These are phyloP conservation scores for Zasmidium angulare DNA, from an alignment of 2,329 filamentous ascomycete genomes.

Conservation along the genomic window DNA sequence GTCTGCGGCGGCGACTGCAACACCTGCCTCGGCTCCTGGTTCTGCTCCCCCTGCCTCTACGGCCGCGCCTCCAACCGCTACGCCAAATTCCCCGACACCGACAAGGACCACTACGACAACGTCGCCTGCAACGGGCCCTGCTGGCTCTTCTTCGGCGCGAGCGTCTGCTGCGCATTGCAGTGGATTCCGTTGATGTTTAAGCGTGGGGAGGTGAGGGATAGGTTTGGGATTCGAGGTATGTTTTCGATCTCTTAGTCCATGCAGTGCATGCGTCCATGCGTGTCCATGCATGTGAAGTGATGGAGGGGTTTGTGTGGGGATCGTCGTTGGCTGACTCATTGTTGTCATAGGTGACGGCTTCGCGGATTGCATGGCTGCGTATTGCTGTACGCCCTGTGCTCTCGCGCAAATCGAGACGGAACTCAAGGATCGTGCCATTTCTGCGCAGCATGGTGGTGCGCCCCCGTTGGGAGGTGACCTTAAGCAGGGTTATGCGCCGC, in stretches of 20 bases:
- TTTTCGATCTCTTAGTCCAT: background rate
- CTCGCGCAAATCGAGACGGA: slow-evolving; percentile 25
- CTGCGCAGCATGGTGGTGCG: background rate
- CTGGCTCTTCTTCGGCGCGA: slow-evolving; percentile 7
- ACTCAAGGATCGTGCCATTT: slow-evolving; percentile 19
- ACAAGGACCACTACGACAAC: slow-evolving; percentile 12
- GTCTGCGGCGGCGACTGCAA: slow-evolving; percentile 22
- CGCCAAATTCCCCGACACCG: background rate
- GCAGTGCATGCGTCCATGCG: too few relatives aligned
- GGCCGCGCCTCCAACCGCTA: slow-evolving; percentile 14
- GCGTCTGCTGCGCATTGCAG: background rate
- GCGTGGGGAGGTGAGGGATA: slow-evolving; percentile 15
- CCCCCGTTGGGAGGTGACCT: background rate
- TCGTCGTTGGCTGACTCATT: background rate
- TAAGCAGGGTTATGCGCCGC: background rate
- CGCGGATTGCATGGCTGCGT: slow-evolving; percentile 11
- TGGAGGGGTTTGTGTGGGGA: slow-evolving; percentile 15
- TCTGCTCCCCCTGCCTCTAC: slow-evolving; percentile 18
- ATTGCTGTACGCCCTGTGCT: slow-evolving; percentile 13
- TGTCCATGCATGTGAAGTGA: background rate
- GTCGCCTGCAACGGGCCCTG: slow-evolving; percentile 18
- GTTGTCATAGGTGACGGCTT: background rate
- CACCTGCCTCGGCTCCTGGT: slow-evolving; percentile 21
- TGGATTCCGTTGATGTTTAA: slow-evolving; percentile 17
- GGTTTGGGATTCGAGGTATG: slow-evolving; percentile 16